Base-by-base conservation (phyloP, 345 rosid genomes). In the Eucalyptus marginata region DNA sequence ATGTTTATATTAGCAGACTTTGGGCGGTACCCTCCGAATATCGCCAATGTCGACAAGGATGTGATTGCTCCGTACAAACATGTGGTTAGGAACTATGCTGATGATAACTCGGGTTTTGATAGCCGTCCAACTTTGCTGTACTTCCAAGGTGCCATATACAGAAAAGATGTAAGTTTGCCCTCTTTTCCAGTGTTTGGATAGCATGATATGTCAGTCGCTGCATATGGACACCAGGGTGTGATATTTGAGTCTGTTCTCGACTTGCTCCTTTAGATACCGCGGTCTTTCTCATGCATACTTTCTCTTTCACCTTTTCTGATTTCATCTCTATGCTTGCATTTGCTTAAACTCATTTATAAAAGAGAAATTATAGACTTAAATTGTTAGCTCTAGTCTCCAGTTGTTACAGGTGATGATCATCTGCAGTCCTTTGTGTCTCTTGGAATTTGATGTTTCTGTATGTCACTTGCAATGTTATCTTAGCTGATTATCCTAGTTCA, bases 111-210 rank as follows among this genome's bases (percentile, higher is more conserved):
- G 22, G 94, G 91, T 49, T 97, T 95, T 86, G 96, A 94, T 68
- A 92, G 90, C 91, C 98, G 99, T 80, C 95, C 95, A 9, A 93
- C 94, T 59, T 93, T 98, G 93, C 95, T 98, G 13, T 98, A 95
- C 94, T 98, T 98, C 71, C 99, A 96, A 93, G 99, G 99, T 62
- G 99, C 99, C 91, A 97, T 98, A 90, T 93, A 97, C 92, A 93
- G 99, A 86, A 98, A 98, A 96, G 99, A 95, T 92, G 99, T 97
- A 90, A 87, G 99, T 93, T 31, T 76, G 89, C 91, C 89, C 40
- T 85, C 90, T 68, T 88, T 68, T 33, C 62, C 54, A 46, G 33
- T 85, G 20, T 47, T 27, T 50, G 8, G 56, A 47, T 50, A 27
- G 56, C 4, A 14, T 85, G 54, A 20, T 40, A 6, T 36, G 46